Conservation (phyloP, 768 basidiomycete genomes). For the Kwoniella europaea region DNA sequence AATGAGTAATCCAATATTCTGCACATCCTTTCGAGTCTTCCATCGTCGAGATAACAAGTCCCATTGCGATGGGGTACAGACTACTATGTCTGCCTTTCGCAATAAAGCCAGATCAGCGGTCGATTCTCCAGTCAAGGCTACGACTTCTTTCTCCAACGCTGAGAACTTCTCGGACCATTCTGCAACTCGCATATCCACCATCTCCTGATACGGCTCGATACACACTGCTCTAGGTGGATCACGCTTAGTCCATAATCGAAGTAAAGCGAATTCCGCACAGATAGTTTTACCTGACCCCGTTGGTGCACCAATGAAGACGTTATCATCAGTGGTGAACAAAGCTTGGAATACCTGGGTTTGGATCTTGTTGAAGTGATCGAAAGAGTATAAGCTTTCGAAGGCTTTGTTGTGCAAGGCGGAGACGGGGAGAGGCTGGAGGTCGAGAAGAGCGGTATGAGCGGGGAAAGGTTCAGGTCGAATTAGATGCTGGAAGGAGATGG, state of each 20-base stretch:
- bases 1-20: conserved; percentile 87
- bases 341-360: conserved; percentile 99
- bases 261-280: conserved; percentile 92
- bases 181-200: conserved; percentile 85
- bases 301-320: conserved; percentile 93
- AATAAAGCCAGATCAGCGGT: conserved; percentile 86
- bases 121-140: conserved; percentile 91
- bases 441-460: conserved; percentile 84
- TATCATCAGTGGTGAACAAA: conserved; percentile 93
- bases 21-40: conserved; percentile 96
- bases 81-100: conserved; percentile 88
- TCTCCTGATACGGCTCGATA: conserved; percentile 95
- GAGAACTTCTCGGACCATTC: conserved; percentile 91
- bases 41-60: conserved; percentile 91
- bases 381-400: conserved; percentile 84
- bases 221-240: conserved; percentile 86
- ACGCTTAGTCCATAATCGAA: conserved; percentile 90
- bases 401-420: conserved; percentile 92
- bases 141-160: conserved; percentile 84
- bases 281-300: conserved; percentile 97
- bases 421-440: conserved; percentile 86
- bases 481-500: conserved; percentile 96
- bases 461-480: conserved; percentile 98
- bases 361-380: conserved; percentile 95
- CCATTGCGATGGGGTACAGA: conserved; percentile 95